A percentile compares a stretch with the other conserved stretches of the same genome.
Conservation (phyloP, 2,329 filamentous ascomycete species). For the Atkinsonella hypoxylon region DNA sequence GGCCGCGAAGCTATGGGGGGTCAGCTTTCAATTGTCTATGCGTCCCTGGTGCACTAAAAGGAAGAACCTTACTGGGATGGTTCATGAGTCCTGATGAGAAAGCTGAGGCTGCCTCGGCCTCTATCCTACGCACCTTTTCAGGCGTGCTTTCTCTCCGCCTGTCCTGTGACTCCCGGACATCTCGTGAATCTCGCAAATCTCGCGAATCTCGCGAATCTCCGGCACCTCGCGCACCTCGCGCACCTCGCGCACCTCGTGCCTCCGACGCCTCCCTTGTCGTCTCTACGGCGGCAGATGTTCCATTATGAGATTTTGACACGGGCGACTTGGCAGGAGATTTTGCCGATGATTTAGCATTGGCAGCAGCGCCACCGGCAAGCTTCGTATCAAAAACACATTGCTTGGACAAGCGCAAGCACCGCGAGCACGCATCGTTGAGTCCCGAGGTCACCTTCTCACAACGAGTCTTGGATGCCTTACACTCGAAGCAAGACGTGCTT, state of each 20-base stretch:
- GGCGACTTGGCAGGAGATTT: neutral
- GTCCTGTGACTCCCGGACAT: neutral
- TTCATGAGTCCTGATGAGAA: neutral
- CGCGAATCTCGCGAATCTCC: neutral
- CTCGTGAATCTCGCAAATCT: neutral
- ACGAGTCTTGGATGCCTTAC: conserved; percentile 4
- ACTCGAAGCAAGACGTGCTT: conserved; percentile 2
- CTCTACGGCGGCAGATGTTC: neutral
- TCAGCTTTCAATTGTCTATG: neutral
- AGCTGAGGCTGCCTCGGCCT: neutral
- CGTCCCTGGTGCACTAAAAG: neutral
- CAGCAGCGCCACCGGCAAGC: neutral
- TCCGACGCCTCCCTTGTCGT: neutral
- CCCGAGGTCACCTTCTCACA: conserved; percentile 2
- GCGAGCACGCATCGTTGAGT: neutral
- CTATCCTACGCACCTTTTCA: neutral
- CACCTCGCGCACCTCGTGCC: neutral
- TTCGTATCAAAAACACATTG: conserved; percentile 5
- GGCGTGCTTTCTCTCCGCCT: neutral
- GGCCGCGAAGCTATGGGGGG: neutral
- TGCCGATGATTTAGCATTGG: neutral
- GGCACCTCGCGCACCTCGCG: too few species aligned
- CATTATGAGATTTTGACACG: neutral
- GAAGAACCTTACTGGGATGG: neutral
- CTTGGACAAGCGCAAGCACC: conserved; percentile 2